These are phyloP conservation scores for Zelopaecilomyces penicillatus DNA, from an alignment of 2,329 filamentous ascomycete genomes.

Conservation along the genomic window DNA sequence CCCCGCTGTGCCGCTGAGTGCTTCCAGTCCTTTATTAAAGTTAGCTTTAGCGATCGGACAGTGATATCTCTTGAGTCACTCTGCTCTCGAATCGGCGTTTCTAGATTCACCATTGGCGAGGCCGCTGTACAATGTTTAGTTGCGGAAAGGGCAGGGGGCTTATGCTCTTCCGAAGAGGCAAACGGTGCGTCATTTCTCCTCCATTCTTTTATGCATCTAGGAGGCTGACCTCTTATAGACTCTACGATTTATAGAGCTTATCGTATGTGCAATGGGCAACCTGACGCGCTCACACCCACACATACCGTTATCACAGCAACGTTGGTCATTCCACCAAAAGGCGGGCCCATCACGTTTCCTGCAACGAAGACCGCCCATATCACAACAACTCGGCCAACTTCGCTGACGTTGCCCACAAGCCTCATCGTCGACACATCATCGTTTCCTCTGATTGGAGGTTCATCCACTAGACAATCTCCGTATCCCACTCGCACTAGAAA, in stretches of 20 bases:
- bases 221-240: conserved; percentile 17
- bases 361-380: conserved; percentile 1
- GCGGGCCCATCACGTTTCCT: conserved; percentile 8
- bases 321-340: conserved; percentile 11
- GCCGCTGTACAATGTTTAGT: conserved; percentile 60
- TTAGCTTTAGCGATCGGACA: conserved; percentile 49
- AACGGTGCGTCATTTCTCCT: conserved; percentile 19
- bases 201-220: too few species aligned
- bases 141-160: conserved; percentile 39
- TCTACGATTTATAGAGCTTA: conserved; percentile 41
- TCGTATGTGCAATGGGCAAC: conserved; percentile 47
- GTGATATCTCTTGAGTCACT: conserved; percentile 50
- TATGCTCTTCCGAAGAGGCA: conserved; percentile 41
- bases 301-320: conserved; percentile 52
- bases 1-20: conserved; percentile 54
- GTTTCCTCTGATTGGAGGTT: conserved; percentile 6
- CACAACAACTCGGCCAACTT: neutral
- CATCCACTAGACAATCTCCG: neutral
- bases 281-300: conserved; percentile 45
- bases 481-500: too few species aligned
- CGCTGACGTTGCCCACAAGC: conserved; percentile 17
- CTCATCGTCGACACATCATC: conserved; percentile 19
- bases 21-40: conserved; percentile 52
- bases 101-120: conserved; percentile 64
- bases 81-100: conserved; percentile 49